Conservation (phyloP, 169 alveolate genomes). For the Perkinsus marinus region DNA sequence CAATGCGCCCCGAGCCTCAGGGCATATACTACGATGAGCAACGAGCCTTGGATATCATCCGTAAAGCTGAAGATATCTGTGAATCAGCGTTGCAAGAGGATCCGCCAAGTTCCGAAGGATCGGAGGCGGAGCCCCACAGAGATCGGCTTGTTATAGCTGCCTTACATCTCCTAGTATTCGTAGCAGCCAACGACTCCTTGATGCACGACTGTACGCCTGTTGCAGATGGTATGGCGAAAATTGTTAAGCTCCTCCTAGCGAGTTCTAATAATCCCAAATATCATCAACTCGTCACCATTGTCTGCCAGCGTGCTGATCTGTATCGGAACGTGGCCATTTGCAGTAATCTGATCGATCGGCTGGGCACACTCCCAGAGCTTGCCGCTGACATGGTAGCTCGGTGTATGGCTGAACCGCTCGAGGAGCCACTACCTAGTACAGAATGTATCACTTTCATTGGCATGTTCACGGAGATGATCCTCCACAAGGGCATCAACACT, state of each 20-base stretch:
- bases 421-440: neutral
- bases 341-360: neutral
- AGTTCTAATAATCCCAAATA: neutral
- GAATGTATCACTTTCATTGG: neutral
- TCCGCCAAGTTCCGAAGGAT: neutral
- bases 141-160: neutral
- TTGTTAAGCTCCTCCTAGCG: neutral
- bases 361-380: neutral
- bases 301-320: neutral
- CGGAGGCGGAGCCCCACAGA: neutral
- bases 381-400: neutral
- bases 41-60: neutral
- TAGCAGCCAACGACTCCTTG: neutral
- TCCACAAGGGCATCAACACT: neutral
- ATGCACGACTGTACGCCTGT: neutral
- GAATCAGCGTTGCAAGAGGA: neutral
- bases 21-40: neutral
- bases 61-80: neutral
- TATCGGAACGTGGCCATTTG: neutral
- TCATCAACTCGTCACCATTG: neutral
- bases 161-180: neutral
- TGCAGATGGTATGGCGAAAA: neutral
- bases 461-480: neutral
- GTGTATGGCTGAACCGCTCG: neutral
- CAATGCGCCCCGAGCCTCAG: neutral